Percentiles rank a stretch among this genome's conserved stretches.
These are phyloP conservation scores for Staphylotrichum tortipilum DNA, from an alignment of 495 filamentous ascomycete species.

Conservation along the genomic window DNA sequence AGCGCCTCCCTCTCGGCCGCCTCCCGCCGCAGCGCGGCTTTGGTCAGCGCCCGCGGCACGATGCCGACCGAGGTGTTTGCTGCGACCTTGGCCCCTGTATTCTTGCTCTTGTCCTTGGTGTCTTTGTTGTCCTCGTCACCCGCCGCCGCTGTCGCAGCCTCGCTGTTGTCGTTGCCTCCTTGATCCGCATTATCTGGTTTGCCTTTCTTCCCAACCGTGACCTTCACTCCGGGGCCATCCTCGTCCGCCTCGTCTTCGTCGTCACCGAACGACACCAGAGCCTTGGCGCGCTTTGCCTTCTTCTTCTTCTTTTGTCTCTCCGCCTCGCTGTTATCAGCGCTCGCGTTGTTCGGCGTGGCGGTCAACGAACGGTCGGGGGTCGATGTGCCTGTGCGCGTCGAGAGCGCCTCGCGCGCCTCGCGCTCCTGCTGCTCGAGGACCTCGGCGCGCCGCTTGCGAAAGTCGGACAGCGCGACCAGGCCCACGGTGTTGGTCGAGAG, in stretches of 20 bases:
- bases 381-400: slow-evolving; percentile 31
- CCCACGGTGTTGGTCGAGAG: slow-evolving; percentile 89
- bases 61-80: slow-evolving; percentile 60
- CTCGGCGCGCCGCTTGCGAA: slow-evolving; percentile 93
- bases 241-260: slow-evolving; percentile 29
- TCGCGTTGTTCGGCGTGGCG: slow-evolving; percentile 31
- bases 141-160: neutral
- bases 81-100: slow-evolving; percentile 37
- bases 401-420: slow-evolving; percentile 61
- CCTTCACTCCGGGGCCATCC: slow-evolving; percentile 2
- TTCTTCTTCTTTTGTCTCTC: slow-evolving; percentile 33
- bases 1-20: slow-evolving; percentile 72
- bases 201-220: slow-evolving; percentile 37
- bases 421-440: slow-evolving; percentile 84
- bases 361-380: slow-evolving; percentile 33
- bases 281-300: slow-evolving; percentile 28
- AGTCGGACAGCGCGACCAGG: slow-evolving; percentile 84
- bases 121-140: neutral
- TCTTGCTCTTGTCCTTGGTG: slow-evolving; percentile 1
- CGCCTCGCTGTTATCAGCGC: slow-evolving; percentile 36
- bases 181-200: slow-evolving; percentile 4
- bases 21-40: slow-evolving; percentile 72
- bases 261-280: slow-evolving; percentile 36
- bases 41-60: slow-evolving; percentile 75
- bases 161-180: neutral